These are phyloP conservation scores for Guadua angustifolia DNA, from an alignment of 176 grass and related monocot species.

Conservation along the genomic window DNA sequence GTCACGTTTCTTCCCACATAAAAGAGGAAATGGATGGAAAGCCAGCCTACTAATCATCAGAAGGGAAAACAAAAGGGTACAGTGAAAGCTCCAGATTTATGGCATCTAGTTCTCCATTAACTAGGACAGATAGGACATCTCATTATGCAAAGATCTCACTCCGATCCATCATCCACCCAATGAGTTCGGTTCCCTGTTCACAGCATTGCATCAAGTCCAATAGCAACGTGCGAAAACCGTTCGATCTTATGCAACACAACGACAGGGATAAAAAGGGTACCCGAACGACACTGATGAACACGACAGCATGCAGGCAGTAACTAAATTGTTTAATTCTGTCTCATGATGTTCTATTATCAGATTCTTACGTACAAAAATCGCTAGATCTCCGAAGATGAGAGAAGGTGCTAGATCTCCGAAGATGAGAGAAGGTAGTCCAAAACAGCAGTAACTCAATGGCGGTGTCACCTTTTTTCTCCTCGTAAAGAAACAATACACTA, in stretches of 20 bases:
- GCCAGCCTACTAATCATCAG: neutral
- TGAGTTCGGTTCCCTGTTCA: neutral
- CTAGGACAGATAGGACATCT: neutral
- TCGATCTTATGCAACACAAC: neutral
- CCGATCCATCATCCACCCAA: neutral
- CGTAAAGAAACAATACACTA: slow-evolving; percentile 1
- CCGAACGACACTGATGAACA: neutral
- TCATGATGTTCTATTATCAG: slow-evolving; percentile 34
- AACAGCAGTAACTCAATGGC: neutral
- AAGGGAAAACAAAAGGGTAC: no score
- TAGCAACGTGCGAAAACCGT: neutral
- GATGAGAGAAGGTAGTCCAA: neutral
- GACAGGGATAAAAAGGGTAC: neutral
- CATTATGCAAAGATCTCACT: neutral
- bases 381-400: slow-evolving; percentile 4
- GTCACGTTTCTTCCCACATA: slow-evolving; percentile 1
- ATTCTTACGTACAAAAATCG: slow-evolving; percentile 40
- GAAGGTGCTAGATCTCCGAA: neutral
- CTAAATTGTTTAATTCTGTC: slow-evolving; percentile 21
- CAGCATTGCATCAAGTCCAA: neutral
- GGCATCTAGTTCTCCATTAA: neutral
- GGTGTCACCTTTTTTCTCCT: neutral
- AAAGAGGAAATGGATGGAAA: neutral
- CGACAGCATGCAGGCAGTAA: neutral
- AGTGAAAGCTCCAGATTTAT: neutral